Base-by-base conservation (phyloP, 1,284 basidiomycete genomes). In the Lentinus polychrous region DNA sequence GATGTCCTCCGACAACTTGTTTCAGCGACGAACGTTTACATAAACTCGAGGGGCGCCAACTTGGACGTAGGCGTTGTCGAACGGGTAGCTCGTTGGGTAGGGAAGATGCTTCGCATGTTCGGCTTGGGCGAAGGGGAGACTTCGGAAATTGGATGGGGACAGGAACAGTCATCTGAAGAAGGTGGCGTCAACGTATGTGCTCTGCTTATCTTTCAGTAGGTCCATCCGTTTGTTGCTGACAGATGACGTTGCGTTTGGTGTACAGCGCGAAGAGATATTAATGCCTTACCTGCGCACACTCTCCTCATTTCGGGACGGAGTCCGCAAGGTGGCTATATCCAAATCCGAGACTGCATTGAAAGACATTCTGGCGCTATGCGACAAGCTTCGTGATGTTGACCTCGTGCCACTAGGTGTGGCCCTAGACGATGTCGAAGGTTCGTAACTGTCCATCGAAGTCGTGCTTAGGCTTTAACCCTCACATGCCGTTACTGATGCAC, bases 361-460 rank as follows among this genome's bases (percentile, higher is more conserved):
- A 61, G 88, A 92, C 50, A 90, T 95, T 49, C 70, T 94, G 38
- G 74, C 80, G 18, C 78, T 95, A 33, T 94, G 83, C 60, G 96
- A 99, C 70, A 83, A 81, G 51, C 77, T 99, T 52, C 81, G 96
- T 22, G 96, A 99, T 65, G 73, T 79, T 35, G 94, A 97, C 61
- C 73, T 98, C 35, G 86, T 95, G 40, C 88, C 94, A 20, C 74
- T 99, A 46, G 96, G 96, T 12, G 91, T 99, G 4, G 93, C 94
- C 8, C 73, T 99, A 37, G 96, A 99, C 62, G 96, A 99, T 68
- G 91, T 94, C 71, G 92, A 94, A 71, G 92, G 94, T 83, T 57
- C 57, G 67, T 59, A 22, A 41, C 32, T 45, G 59, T 53, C 47
- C 18, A 39, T 41, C 12, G 17, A 20, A 43, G 31, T 24, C 48